These are phyloP conservation scores for Tieghemostelium lacteum DNA, from an alignment of 78 protist species.

Conservation along the genomic window DNA sequence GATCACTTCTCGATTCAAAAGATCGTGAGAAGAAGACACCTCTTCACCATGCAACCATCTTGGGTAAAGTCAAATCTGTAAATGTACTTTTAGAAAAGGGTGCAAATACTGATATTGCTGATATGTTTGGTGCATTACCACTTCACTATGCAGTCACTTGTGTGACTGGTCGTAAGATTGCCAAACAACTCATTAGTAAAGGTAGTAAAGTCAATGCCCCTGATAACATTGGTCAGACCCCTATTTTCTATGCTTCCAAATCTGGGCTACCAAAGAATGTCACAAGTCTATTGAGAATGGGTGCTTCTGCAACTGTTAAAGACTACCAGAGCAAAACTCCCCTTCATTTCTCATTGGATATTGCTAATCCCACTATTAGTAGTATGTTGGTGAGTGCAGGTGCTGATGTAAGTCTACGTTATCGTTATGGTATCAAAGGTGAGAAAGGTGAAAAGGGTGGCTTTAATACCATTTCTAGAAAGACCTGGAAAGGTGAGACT, in stretches of 20 bases:
- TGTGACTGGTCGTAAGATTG: constrained; percentile 43
- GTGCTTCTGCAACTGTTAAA: constrained; percentile 43
- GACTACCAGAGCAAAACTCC: constrained; percentile 69
- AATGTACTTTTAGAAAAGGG: constrained; percentile 51
- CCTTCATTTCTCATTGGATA: constrained; percentile 68
- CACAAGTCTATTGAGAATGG: constrained; percentile 30
- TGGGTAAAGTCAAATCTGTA: constrained; percentile 61
- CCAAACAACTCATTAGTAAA: constrained; percentile 24
- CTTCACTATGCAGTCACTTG: constrained; percentile 52
- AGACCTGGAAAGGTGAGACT: constrained; percentile 24
- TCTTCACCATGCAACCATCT: constrained; percentile 47
- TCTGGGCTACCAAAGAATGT: constrained; percentile 70
- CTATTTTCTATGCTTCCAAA: constrained; percentile 59
- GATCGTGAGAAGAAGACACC: constrained; percentile 74
- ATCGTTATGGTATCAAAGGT: constrained; percentile 63
- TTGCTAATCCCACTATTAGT: constrained; percentile 62
- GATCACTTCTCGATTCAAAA: constrained; percentile 61
- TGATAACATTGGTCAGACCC: constrained; percentile 72
- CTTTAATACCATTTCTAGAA: not conserved
- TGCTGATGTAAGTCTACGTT: constrained; percentile 68
- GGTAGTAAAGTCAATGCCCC: constrained; percentile 54
- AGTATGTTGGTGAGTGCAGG: constrained; percentile 66
- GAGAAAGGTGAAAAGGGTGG: constrained; percentile 8
- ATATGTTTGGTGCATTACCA: constrained; percentile 62
- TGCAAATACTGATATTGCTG: constrained; percentile 45